Percentiles rank a stretch among this genome's conserved stretches.
phyloP scores from a whole-genome alignment of 495 filamentous ascomycete species.

The Penicillium cataractarum region DNA sequence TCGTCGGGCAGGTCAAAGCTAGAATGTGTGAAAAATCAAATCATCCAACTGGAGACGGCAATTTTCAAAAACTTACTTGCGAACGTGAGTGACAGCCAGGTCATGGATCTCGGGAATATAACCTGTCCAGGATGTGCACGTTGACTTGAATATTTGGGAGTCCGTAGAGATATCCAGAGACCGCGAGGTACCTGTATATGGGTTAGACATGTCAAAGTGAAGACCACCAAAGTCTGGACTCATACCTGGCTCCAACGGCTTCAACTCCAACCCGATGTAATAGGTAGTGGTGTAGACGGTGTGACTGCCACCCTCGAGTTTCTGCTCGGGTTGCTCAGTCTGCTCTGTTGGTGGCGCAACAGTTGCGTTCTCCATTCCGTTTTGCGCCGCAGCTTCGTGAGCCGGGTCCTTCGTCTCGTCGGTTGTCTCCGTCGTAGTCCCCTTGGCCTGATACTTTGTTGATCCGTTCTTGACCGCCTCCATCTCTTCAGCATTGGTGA shows the following conservation, averaged over 20 bases:
- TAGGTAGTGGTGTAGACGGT: slow-evolving; percentile 84
- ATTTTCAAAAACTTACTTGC: slow-evolving; percentile 62
- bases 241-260: slow-evolving; percentile 39
- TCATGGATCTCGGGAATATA: slow-evolving; percentile 68
- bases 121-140: slow-evolving; percentile 66
- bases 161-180: slow-evolving; percentile 69
- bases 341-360: slow-evolving; percentile 38
- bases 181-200: slow-evolving; percentile 49
- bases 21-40: slow-evolving; percentile 22
- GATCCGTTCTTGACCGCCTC: slow-evolving; percentile 72
- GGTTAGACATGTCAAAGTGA: slow-evolving; percentile 23
- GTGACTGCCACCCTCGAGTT: slow-evolving; percentile 34
- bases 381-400: slow-evolving; percentile 52
- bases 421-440: slow-evolving; percentile 61
- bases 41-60: not conserved
- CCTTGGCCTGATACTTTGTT: slow-evolving; percentile 65
- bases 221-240: slow-evolving; percentile 10
- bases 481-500: slow-evolving; percentile 70
- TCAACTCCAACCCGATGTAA: slow-evolving; percentile 80
- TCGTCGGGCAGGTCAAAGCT: slow-evolving; percentile 88
- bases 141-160: slow-evolving; percentile 72
- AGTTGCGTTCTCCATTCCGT: slow-evolving; percentile 50
- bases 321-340: slow-evolving; percentile 27
- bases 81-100: slow-evolving; percentile 71
- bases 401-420: slow-evolving; percentile 60